phyloP scores from a whole-genome alignment of 1,139 yeast genomes.

The Geotrichum restrictum region DNA sequence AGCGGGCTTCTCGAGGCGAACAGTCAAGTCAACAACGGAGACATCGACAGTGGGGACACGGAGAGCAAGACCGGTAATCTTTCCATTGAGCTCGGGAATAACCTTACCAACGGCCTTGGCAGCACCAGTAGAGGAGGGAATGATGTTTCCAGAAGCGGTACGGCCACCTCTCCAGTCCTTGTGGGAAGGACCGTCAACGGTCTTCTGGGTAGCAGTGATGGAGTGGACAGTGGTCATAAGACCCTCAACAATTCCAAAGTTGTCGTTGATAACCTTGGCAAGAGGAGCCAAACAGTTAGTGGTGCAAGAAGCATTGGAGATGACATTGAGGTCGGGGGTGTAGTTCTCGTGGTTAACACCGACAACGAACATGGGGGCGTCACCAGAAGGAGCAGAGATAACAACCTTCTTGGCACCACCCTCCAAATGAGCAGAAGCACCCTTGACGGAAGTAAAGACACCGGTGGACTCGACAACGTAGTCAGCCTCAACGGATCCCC shows the following conservation, averaged over 20 bases:
- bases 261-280: slow-evolving; percentile 77
- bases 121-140: slow-evolving; percentile 89
- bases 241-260: slow-evolving; percentile 79
- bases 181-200: slow-evolving; percentile 88
- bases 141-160: slow-evolving; percentile 85
- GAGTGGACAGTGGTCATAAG: slow-evolving; percentile 90
- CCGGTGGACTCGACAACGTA: slow-evolving; percentile 85
- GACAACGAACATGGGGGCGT: slow-evolving; percentile 84
- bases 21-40: slow-evolving; percentile 72
- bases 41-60: slow-evolving; percentile 88
- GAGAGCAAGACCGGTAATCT: slow-evolving; percentile 83
- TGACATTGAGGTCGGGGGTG: slow-evolving; percentile 64
- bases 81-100: slow-evolving; percentile 81
- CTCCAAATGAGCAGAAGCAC: slow-evolving; percentile 74
- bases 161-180: slow-evolving; percentile 96
- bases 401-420: slow-evolving; percentile 89
- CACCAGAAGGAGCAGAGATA: slow-evolving; percentile 83
- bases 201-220: slow-evolving; percentile 86
- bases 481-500: slow-evolving; percentile 76
- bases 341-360: slow-evolving; percentile 77
- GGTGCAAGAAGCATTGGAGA: slow-evolving; percentile 87
- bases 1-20: slow-evolving; percentile 63
- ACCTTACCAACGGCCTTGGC: slow-evolving; percentile 93
- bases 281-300: slow-evolving; percentile 88
- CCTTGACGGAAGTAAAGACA: slow-evolving; percentile 74